Evolutionary conservation across 352 stramenopile genomes (phyloP).

Genomic region (Phytophthora syringae): DNA sequence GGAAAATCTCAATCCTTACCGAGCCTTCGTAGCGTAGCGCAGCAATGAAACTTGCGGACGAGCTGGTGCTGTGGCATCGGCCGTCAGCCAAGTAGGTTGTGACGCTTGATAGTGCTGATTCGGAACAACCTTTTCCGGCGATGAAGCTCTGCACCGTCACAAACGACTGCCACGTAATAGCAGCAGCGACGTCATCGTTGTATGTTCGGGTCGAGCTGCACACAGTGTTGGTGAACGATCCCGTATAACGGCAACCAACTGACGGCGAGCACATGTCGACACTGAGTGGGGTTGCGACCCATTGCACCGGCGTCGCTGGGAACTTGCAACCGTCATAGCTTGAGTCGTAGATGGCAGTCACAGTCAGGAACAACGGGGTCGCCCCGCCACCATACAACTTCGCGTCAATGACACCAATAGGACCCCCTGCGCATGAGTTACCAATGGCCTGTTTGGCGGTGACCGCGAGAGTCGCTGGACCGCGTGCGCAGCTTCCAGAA

Average conservation of each 20-base stretch:
- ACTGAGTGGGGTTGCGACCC: conserved; percentile 3
- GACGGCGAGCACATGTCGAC: conserved; percentile 4
- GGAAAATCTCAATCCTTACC: conserved; percentile 2
- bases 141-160: conserved; percentile 18
- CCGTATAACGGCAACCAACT: conserved; percentile 8
- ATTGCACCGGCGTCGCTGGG: neutral
- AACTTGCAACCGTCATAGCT: neutral
- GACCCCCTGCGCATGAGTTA: conserved; percentile 3
- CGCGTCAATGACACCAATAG: conserved; percentile 1
- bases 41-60: conserved; percentile 7
- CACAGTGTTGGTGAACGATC: neutral
- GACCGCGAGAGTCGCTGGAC: neutral
- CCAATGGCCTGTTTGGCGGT: conserved; percentile 1
- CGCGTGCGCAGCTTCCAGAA: neutral
- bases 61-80: neutral
- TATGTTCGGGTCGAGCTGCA: conserved; percentile 13
- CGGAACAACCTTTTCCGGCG: conserved; percentile 1
- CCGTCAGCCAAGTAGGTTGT: conserved; percentile 5
- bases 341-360: neutral
- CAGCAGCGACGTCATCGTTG: neutral
- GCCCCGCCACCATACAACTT: conserved; percentile 7
- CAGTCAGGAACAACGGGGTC: conserved; percentile 9
- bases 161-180: neutral
- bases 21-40: neutral
- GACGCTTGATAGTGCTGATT: conserved; percentile 7